phyloP scores from a whole-genome alignment of 257 asterid genomes.

The Salvia splendens region DNA sequence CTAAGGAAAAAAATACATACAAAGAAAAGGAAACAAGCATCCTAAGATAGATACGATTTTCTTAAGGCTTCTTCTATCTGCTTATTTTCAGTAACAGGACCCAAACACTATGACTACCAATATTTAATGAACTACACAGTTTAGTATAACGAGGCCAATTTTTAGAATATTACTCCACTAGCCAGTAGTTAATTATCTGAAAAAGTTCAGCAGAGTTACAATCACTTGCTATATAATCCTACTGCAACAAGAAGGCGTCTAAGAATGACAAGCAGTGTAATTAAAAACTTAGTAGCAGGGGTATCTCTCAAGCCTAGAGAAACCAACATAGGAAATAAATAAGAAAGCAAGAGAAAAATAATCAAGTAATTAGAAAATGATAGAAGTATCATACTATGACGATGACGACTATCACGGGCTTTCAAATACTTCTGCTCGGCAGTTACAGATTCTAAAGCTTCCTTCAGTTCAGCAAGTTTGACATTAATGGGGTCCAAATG shows the following conservation, averaged over 20 bases:
- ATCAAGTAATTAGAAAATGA: too few species aligned
- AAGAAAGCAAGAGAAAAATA: neutral
- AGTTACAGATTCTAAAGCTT: conserved; percentile 93
- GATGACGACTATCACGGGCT: conserved; percentile 96
- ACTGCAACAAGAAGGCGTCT: too few species aligned
- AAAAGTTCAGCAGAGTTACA: conserved; percentile 3
- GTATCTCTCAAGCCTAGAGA: too few species aligned
- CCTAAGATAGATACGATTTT: neutral
- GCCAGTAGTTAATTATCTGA: neutral
- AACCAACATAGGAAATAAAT: too few species aligned
- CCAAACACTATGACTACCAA: conserved; percentile 3
- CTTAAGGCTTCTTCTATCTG: conserved; percentile 6
- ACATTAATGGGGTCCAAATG: conserved; percentile 97
- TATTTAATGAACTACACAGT: neutral
- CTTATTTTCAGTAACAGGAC: conserved; percentile 10
- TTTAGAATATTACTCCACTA: too few species aligned
- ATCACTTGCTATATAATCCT: neutral
- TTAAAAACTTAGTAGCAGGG: too few species aligned
- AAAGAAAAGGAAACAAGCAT: neutral
- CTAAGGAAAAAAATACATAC: too few species aligned
- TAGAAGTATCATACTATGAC: conserved; percentile 64
- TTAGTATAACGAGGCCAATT: neutral
- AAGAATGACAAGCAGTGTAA: too few species aligned
- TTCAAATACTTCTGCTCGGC: conserved; percentile 89
- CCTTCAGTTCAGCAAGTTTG: conserved; percentile 92